Base-by-base conservation (phyloP, 768 basidiomycete species). In the Dendrothele bispora region DNA sequence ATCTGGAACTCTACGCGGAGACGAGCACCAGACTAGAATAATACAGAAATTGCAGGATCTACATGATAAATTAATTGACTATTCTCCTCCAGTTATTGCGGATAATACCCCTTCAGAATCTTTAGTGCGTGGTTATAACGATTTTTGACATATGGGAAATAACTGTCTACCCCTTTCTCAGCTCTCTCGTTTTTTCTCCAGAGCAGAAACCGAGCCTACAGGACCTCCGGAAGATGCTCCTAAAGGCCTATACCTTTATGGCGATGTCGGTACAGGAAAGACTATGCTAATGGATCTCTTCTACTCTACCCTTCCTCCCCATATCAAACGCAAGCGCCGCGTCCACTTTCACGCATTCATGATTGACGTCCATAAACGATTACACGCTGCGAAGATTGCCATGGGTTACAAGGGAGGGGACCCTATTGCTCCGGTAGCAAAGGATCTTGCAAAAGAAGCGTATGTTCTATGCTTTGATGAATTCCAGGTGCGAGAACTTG, bases 271-370 rank as follows among this genome's bases (percentile, higher is more conserved):
- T 2, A 97, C 95, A 7, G 95, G 97, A 12, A 98, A 98, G 74
- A 89, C 88, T 0, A 98, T 98, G 95, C 84, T 99, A 53, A 99
- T 99, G 97, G 97, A 99, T 66, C 75, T 99, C 20, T 97, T 97
- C 67, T 94, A 88, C 71, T 80, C 84, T 53, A 83, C 93, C 2
- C 82, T 97, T 2, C 87, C 89, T 1, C 58, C 76, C 0, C 70
- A 76, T 36, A 70, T 89, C 45, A 79, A 68, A 37, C 79, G 81
- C 50, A 91, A 91, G 67, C 85, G 90, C 45, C 79, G 97, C 25
- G 92, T 98, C 14, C 97, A 99, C 66, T 99, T 99, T 64, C 95
- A 98, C 61, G 91, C 93, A 1, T 98, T 99, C 75, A 98, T 99
- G 97, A 84, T 98, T 52, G 97, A 99, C 61, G 94, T 98, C 18